Base-by-base conservation (phyloP, 805 yeast genomes). In the Cyberlindnera bimundalis region DNA sequence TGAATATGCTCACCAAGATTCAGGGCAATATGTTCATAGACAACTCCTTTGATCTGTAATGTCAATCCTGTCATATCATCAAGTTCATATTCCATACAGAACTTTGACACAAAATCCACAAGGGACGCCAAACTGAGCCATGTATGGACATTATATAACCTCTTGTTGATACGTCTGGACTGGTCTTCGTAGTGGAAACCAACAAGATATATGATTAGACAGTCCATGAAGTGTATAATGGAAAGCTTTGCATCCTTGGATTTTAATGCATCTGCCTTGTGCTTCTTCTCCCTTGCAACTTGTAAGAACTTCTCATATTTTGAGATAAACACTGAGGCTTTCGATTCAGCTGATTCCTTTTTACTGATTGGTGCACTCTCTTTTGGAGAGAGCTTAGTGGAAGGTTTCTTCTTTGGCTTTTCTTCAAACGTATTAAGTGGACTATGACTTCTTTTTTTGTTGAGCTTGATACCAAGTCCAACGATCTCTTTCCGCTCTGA, bases 101-200 rank as follows among this genome's bases (percentile, higher is more conserved):
- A 13, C 19, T 36, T 35, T 3, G 36, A 26, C 6, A 47, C 43
- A 19, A 33, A 35, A 11, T 53, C 53, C 9, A 51, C 33, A 20
- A 55, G 34, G 0, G 43, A 23, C 1, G 42, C 21, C 12, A 53
- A 28, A 29, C 55, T 49, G 8, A 40, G 24, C 59, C 59, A 55
- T 14, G 48, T 36, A 15, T 37, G 28, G 13, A 45, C 45, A 6
- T 39, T 25, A 20, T 33, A 48, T 2, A 43, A 23, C 19, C 48
- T 53, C n/a, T 39, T 46, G 5, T 26, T 6, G 3, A 46, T 13
- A 12, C 40, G 29, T 31, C 55, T 45, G 1, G 47, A 33, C n/a
- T 39, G 34, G 23, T 56, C 59, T 13, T 53, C 54, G 24, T 42
- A 45, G 31, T 47, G 42, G 34, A 52, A 55, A 2, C 48, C 59